Evolutionary conservation across 176 grass and related monocot genomes (phyloP).

Genomic region (Rhipidocladum racemiflorum): DNA sequence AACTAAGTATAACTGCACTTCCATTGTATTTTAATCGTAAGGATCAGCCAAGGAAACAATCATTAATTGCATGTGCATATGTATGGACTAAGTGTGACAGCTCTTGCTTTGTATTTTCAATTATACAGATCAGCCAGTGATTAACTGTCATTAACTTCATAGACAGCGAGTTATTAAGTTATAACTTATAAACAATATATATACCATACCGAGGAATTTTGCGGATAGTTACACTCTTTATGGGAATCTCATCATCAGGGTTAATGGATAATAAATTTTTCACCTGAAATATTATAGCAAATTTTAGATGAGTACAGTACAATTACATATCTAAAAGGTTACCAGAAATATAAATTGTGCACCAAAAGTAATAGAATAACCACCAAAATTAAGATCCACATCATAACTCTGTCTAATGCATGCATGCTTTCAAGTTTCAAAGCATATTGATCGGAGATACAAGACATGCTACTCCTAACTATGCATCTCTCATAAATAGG

Average conservation of each 20-base stretch:
- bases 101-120: constrained; percentile 8
- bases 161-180: background rate
- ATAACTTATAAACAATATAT: background rate
- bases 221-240: constrained; percentile 76
- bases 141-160: background rate
- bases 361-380: background rate
- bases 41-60: background rate
- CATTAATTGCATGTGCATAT: background rate
- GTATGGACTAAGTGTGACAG: background rate
- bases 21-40: background rate
- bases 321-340: background rate
- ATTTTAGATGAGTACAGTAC: background rate
- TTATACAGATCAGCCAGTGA: background rate
- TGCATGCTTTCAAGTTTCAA: background rate
- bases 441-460: background rate
- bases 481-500: background rate
- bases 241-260: constrained; percentile 58
- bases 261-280: constrained; percentile 82
- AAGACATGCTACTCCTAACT: background rate
- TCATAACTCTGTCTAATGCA: background rate
- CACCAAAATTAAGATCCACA: background rate
- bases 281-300: constrained; percentile 56
- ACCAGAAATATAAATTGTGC: background rate
- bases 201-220: constrained; percentile 81
- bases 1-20: background rate